Conservation (phyloP, 2,329 filamentous ascomycete species). For the Neonectria magnoliae region DNA sequence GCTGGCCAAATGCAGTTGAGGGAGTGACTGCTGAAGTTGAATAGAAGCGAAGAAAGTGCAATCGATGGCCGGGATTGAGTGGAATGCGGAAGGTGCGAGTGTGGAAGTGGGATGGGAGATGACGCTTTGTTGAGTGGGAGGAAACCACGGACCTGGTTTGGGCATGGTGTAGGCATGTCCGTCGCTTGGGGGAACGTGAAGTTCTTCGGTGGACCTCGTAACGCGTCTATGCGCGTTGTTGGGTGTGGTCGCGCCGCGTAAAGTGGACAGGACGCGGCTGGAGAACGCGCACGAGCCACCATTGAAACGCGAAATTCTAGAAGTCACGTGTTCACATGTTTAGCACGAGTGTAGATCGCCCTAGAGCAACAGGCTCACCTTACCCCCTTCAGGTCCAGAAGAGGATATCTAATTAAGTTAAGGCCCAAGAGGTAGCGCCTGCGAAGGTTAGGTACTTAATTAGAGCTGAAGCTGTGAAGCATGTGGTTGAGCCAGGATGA, state of each 20-base stretch:
- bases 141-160: conserved; percentile 12
- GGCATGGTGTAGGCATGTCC: conserved; percentile 11
- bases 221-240: conserved; percentile 20
- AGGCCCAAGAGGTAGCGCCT: too few relatives aligned
- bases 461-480: not conserved
- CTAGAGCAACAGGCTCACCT: not conserved
- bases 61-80: not conserved
- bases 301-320: not conserved
- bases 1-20: conserved; percentile 12
- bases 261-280: conserved; percentile 9
- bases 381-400: too few relatives aligned
- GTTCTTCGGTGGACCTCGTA: conserved; percentile 8
- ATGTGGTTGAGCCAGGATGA: not conserved
- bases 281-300: conserved; percentile 5
- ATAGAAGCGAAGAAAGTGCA: conserved; percentile 6
- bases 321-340: not conserved
- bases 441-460: too few relatives aligned
- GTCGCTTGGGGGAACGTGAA: conserved; percentile 26
- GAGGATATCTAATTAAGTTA: too few relatives aligned
- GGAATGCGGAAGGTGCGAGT: conserved; percentile 6
- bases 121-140: conserved; percentile 14
- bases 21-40: not conserved
- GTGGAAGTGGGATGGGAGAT: conserved; percentile 13
- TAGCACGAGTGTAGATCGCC: not conserved
- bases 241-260: conserved; percentile 17